Percentiles rank a stretch among this genome's conserved stretches.
Evolutionary conservation across 176 grass and related monocot genomes (phyloP).

Genomic region (Juncus inflexus): DNA sequence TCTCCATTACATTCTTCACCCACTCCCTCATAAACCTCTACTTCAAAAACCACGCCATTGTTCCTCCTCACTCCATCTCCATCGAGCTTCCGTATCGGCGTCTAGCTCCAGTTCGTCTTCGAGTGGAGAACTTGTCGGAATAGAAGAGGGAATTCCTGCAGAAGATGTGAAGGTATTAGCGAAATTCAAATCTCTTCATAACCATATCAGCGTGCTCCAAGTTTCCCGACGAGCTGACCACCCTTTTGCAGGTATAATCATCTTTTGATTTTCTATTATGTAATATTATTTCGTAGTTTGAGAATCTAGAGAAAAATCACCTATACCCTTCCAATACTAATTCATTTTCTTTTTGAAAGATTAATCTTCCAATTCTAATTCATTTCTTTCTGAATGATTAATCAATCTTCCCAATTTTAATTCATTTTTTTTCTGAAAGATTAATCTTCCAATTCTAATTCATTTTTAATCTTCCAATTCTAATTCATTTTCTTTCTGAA

Average conservation of each 20-base stretch:
- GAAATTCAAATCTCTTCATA: slow-evolving; percentile 49
- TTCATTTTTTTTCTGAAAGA: neutral
- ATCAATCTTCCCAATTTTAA: neutral
- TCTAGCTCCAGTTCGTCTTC: neutral
- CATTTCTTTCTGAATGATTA: neutral
- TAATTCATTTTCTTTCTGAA: neutral
- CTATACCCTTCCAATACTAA: neutral
- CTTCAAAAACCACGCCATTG: neutral
- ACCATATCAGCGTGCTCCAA: slow-evolving; percentile 74
- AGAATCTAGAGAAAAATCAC: too few species aligned
- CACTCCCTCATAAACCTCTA: neutral
- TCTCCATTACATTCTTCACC: neutral
- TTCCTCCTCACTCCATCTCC: neutral
- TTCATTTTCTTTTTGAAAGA: neutral
- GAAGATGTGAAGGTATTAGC: slow-evolving; percentile 57
- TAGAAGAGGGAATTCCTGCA: slow-evolving; percentile 25
- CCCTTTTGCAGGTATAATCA: slow-evolving; percentile 39
- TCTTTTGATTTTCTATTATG: neutral
- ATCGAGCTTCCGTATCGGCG: neutral
- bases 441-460: neutral
- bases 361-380: neutral
- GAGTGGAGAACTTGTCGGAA: neutral
- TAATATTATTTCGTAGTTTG: too few species aligned
- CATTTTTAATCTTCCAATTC: neutral
- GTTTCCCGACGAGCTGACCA: slow-evolving; percentile 60